Percentiles rank a stretch among this genome's conserved stretches.
Evolutionary conservation across 495 filamentous ascomycete genomes (phyloP).

Genomic region (Ascodesmis nigricans): DNA sequence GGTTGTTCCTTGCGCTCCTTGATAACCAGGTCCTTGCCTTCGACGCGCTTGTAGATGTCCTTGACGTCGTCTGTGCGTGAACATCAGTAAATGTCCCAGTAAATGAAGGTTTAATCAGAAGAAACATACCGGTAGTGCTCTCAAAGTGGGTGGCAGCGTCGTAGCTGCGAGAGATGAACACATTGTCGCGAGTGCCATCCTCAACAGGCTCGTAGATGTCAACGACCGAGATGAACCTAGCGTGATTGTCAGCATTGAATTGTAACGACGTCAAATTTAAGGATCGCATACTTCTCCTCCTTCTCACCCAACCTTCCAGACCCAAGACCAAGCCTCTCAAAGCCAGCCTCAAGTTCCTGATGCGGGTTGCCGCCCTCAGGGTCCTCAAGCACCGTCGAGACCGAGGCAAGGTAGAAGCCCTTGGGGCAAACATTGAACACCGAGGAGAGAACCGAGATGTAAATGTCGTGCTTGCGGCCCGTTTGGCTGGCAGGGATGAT

Average conservation of each 20-base stretch:
- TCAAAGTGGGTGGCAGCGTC: constrained; percentile 96
- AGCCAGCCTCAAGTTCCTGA: constrained; percentile 75
- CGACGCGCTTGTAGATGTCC: constrained; percentile 73
- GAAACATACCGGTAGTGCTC: constrained; percentile 45
- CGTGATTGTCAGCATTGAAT: constrained; percentile 2
- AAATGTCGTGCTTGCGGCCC: constrained; percentile 90
- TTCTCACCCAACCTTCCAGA: constrained; percentile 81
- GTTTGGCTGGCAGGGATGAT: constrained; percentile 97
- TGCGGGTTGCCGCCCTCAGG: constrained; percentile 66
- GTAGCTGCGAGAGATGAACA: constrained; percentile 97
- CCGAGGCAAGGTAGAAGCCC: constrained; percentile 96
- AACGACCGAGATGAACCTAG: constrained; percentile 21
- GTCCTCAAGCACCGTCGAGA: constrained; percentile 82
- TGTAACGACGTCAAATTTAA: background rate
- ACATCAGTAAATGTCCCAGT: constrained; percentile 9
- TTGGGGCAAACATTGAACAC: constrained; percentile 97
- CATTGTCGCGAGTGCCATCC: constrained; percentile 65
- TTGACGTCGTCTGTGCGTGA: constrained; percentile 64
- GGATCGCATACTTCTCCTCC: constrained; percentile 57
- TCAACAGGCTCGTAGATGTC: constrained; percentile 72
- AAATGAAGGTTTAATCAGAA: background rate
- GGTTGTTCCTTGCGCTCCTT: constrained; percentile 18
- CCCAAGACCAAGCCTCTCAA: constrained; percentile 68
- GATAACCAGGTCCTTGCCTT: constrained; percentile 62
- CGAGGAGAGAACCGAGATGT: constrained; percentile 87